phyloP scores from a whole-genome alignment of 148 eudicot species.

The Gaultheria prostrata region DNA sequence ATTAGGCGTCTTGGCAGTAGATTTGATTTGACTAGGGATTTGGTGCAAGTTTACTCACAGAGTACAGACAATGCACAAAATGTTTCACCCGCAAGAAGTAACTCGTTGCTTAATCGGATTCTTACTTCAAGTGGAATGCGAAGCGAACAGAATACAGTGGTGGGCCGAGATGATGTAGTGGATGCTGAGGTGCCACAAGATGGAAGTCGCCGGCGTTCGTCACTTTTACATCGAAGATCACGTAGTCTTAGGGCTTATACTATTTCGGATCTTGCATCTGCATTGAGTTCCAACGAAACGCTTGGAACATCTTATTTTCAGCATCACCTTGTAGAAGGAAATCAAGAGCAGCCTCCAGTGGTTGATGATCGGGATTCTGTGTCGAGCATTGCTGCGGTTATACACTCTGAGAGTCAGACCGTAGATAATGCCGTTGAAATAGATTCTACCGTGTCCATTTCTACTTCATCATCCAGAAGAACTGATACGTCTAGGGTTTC shows the following conservation, averaged over 20 bases:
- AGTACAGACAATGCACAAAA: slow-evolving; percentile 34
- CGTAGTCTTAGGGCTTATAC: slow-evolving; percentile 43
- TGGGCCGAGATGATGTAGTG: slow-evolving; percentile 49
- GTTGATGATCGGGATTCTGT: slow-evolving; percentile 92
- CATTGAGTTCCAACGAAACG: slow-evolving; percentile 40
- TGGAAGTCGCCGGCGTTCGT: slow-evolving; percentile 47
- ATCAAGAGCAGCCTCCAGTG: slow-evolving; percentile 45
- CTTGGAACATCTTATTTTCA: slow-evolving; percentile 49
- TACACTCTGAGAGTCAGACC: slow-evolving; percentile 86
- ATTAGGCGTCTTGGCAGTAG: slow-evolving; percentile 75
- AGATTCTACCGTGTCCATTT: slow-evolving; percentile 72
- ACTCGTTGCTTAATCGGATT: slow-evolving; percentile 52
- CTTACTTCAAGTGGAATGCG: slow-evolving; percentile 64
- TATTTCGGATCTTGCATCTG: slow-evolving; percentile 33
- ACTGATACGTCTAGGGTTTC: slow-evolving; percentile 60
- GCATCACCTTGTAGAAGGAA: slow-evolving; percentile 42
- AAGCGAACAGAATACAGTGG: slow-evolving; percentile 46
- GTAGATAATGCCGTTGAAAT: slow-evolving; percentile 84
- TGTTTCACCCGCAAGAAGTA: slow-evolving; percentile 47
- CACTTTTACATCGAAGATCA: slow-evolving; percentile 56
- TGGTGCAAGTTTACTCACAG: slow-evolving; percentile 35
- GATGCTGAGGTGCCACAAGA: slow-evolving; percentile 53
- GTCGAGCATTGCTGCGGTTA: slow-evolving; percentile 87
- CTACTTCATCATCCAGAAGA: slow-evolving; percentile 79
- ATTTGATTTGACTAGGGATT: slow-evolving; percentile 60